Evolutionary conservation across 805 yeast species (phyloP).

Genomic region (Candida parachauliodes): DNA sequence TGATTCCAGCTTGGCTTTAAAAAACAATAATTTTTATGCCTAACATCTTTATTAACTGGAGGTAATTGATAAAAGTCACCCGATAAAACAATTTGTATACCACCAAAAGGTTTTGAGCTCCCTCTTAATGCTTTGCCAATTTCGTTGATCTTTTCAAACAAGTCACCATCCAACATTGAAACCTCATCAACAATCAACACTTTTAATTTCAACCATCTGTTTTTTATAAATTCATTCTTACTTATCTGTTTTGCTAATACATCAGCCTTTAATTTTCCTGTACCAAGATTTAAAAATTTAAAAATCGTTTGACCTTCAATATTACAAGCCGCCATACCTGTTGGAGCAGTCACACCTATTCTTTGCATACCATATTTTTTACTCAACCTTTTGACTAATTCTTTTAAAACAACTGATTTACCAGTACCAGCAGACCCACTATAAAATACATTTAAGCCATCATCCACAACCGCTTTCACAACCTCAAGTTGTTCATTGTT

Average conservation of each 20-base stretch:
- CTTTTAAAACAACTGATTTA: constrained; percentile 65
- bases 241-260: constrained; percentile 47
- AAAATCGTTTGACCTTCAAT: constrained; percentile 90
- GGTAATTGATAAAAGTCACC: constrained; percentile 98
- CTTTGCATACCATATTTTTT: constrained; percentile 33
- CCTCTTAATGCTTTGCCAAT: constrained; percentile 61
- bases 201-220: constrained; percentile 63
- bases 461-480: constrained; percentile 47
- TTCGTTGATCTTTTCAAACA: constrained; percentile 70
- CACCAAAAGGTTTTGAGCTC: constrained; percentile 76
- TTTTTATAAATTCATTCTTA: constrained; percentile 38
- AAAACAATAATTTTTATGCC: constrained; percentile 59
- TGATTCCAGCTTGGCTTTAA: constrained; percentile 68
- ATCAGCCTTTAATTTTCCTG: constrained; percentile 54
- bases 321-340: constrained; percentile 93
- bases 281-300: constrained; percentile 80
- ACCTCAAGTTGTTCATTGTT: constrained; percentile 46
- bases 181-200: constrained; percentile 88
- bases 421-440: constrained; percentile 92
- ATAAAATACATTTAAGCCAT: constrained; percentile 57
- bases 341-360: constrained; percentile 91
- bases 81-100: constrained; percentile 80
- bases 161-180: constrained; percentile 84
- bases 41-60: constrained; percentile 57
- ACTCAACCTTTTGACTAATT: constrained; percentile 55